These are phyloP conservation scores for Chlorella vulgaris DNA, from an alignment of 139 green algal genomes.

Conservation along the genomic window DNA sequence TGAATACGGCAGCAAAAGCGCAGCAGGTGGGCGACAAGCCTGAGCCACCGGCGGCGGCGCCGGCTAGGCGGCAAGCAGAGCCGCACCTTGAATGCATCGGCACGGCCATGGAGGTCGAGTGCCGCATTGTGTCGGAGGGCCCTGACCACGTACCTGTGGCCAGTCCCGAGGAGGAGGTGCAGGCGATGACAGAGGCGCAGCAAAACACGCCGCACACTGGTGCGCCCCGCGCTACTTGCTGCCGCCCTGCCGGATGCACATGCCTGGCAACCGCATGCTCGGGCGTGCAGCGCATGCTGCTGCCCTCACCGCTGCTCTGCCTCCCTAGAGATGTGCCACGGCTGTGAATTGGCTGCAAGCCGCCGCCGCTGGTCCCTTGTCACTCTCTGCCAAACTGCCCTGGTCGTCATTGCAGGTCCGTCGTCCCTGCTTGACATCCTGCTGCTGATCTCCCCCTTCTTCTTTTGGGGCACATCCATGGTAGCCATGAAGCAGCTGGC, in stretches of 20 bases:
- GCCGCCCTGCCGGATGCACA: not conserved
- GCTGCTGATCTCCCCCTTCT: conserved; percentile 93
- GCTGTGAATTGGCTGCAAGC: too few relatives aligned
- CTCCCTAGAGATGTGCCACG: too few relatives aligned
- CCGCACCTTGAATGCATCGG: conserved; percentile 14
- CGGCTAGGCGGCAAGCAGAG: not conserved
- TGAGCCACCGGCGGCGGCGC: conserved; percentile 22
- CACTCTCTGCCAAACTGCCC: too few relatives aligned
- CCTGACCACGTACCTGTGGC: not conserved
- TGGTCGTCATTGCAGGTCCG: not conserved
- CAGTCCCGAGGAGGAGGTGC: not conserved
- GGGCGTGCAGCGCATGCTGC: too few relatives aligned
- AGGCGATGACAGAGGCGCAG: not conserved
- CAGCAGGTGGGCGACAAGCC: not conserved
- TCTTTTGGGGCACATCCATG: conserved; percentile 97
- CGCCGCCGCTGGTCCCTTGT: too few relatives aligned
- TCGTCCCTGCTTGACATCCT: conserved; percentile 35
- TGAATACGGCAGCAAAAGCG: not conserved
- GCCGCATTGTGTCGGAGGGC: not conserved
- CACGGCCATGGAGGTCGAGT: conserved; percentile 6
- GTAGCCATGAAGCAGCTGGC: conserved; percentile 88
- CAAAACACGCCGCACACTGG: not conserved
- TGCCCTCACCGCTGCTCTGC: too few relatives aligned
- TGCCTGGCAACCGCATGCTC: too few relatives aligned
- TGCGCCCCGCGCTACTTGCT: not conserved